phyloP scores from a whole-genome alignment of 2,329 filamentous ascomycete genomes.

The Xylariomycetidae sp. region DNA sequence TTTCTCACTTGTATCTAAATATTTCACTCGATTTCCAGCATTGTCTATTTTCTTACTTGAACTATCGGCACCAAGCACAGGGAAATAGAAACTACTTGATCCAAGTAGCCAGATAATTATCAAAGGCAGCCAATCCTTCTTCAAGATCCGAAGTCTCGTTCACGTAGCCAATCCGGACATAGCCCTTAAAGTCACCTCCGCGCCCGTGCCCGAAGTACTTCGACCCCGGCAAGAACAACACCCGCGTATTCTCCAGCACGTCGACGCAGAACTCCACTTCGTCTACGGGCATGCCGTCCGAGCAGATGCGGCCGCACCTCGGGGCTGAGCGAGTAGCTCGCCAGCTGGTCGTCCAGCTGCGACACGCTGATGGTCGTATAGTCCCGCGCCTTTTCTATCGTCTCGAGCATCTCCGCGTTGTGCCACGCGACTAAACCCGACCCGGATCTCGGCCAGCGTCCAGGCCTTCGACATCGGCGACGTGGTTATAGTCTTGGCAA shows the following conservation, averaged over 20 bases:
- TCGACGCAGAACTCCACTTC: slow-evolving; percentile 68
- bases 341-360: slow-evolving; percentile 75
- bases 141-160: too few species aligned
- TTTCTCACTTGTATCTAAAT: too few species aligned
- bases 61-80: too few species aligned
- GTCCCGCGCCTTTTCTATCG: slow-evolving; percentile 62
- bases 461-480: slow-evolving; percentile 88
- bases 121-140: too few species aligned
- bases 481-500: slow-evolving; percentile 66
- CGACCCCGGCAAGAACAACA: slow-evolving; percentile 70
- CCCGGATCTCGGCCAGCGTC: slow-evolving; percentile 72
- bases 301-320: slow-evolving; percentile 37
- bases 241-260: slow-evolving; percentile 63
- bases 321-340: slow-evolving; percentile 64
- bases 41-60: too few species aligned
- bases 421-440: slow-evolving; percentile 79
- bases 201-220: slow-evolving; percentile 60
- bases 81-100: too few species aligned
- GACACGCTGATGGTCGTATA: slow-evolving; percentile 86
- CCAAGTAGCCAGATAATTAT: too few species aligned
- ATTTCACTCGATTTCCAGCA: too few species aligned
- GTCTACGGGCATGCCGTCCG: slow-evolving; percentile 54
- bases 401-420: slow-evolving; percentile 55
- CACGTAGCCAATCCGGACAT: slow-evolving; percentile 73
- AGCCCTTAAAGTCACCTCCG: slow-evolving; percentile 59